These are phyloP conservation scores for Leishmania braziliensis DNA, from an alignment of 208 protist species.

Conservation along the genomic window DNA sequence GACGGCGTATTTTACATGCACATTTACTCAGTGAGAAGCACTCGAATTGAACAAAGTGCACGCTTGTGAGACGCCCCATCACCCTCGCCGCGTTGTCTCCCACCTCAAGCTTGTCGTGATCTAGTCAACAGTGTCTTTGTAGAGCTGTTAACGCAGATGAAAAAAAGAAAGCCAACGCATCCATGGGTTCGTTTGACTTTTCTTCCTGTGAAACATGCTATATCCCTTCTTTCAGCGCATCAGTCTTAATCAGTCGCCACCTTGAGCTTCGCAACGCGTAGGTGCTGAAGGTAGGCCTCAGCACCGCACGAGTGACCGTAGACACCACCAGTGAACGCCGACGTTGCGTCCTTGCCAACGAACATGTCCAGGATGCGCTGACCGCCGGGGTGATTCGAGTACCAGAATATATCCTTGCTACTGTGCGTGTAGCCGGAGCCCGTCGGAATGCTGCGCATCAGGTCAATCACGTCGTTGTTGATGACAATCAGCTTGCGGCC, in stretches of 20 bases:
- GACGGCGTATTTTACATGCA: neutral
- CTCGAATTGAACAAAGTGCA: too few relatives aligned
- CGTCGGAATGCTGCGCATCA: constrained; percentile 60
- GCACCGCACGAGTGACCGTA: constrained; percentile 74
- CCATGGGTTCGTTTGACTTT: neutral
- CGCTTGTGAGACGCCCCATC: neutral
- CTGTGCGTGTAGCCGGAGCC: constrained; percentile 67
- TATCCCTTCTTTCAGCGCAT: neutral
- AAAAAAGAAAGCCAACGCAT: neutral
- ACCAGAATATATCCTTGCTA: constrained; percentile 71
- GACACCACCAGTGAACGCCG: constrained; percentile 68
- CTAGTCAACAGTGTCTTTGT: neutral
- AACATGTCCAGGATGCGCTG: constrained; percentile 74
- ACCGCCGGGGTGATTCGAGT: constrained; percentile 75
- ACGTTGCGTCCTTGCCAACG: constrained; percentile 77
- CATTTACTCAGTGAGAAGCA: neutral
- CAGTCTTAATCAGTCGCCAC: constrained; percentile 1
- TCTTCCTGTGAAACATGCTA: neutral
- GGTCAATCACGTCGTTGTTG: constrained; percentile 67
- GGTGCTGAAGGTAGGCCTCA: constrained; percentile 62
- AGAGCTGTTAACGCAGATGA: neutral
- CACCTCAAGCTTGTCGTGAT: neutral
- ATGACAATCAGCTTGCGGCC: constrained; percentile 74
- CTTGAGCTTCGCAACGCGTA: constrained; percentile 66
- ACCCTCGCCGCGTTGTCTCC: neutral